phyloP scores from a whole-genome alignment of 805 yeast genomes.

The Ogataea naganishii region DNA sequence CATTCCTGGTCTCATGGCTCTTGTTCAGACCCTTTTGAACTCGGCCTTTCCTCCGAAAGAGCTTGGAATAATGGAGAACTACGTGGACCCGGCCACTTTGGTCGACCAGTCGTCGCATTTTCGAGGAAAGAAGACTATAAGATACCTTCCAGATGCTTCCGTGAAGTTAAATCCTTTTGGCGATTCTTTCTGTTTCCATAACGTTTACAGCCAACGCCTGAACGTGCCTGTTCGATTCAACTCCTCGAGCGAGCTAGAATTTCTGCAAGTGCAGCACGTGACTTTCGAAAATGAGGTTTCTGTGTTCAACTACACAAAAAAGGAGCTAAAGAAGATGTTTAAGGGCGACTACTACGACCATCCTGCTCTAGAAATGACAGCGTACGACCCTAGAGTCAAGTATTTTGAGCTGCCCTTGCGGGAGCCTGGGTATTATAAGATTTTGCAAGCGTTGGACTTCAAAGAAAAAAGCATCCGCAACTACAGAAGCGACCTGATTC shows the following conservation, averaged over 20 bases:
- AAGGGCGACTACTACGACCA: slow-evolving; percentile 17
- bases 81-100: slow-evolving; percentile 25
- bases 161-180: slow-evolving; percentile 74
- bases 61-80: slow-evolving; percentile 21
- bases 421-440: slow-evolving; percentile 70
- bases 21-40: slow-evolving; percentile 10
- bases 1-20: too few species aligned
- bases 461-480: slow-evolving; percentile 47
- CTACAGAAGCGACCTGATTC: slow-evolving; percentile 49
- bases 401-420: slow-evolving; percentile 58
- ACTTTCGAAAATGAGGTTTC: slow-evolving; percentile 43
- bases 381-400: slow-evolving; percentile 32
- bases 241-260: slow-evolving; percentile 65
- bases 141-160: slow-evolving; percentile 85
- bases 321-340: slow-evolving; percentile 37
- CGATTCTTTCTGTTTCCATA: slow-evolving; percentile 53
- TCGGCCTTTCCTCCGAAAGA: slow-evolving; percentile 20
- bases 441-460: slow-evolving; percentile 57
- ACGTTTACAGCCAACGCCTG: slow-evolving; percentile 20
- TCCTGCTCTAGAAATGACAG: slow-evolving; percentile 10
- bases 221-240: slow-evolving; percentile 72
- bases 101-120: slow-evolving; percentile 54
- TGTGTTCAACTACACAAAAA: slow-evolving; percentile 44
- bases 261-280: slow-evolving; percentile 53
- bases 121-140: slow-evolving; percentile 78